phyloP scores from a whole-genome alignment of 805 yeast species.

The Saturnispora sekii region DNA sequence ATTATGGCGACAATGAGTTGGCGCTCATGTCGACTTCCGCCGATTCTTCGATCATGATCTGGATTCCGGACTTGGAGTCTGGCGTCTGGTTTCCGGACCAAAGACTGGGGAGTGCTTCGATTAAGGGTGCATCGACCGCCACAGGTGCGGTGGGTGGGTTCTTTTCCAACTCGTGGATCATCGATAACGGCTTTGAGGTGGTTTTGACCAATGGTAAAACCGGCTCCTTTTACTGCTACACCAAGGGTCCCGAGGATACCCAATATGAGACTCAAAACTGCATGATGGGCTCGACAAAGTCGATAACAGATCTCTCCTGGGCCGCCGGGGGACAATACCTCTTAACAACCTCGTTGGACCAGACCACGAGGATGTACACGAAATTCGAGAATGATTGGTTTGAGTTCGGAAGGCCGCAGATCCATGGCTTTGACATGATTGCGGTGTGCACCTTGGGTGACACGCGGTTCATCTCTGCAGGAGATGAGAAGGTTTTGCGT shows the following conservation, averaged over 20 bases:
- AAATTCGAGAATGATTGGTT: slow-evolving; percentile 49
- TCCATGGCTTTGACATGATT: slow-evolving; percentile 96
- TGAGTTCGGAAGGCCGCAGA: slow-evolving; percentile 94
- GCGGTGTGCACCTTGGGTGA: slow-evolving; percentile 54
- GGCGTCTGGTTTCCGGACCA: slow-evolving; percentile 84
- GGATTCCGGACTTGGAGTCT: slow-evolving; percentile 81
- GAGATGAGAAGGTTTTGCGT: slow-evolving; percentile 88
- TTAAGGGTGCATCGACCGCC: slow-evolving; percentile 96
- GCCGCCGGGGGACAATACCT: slow-evolving; percentile 54
- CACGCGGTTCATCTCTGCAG: slow-evolving; percentile 77
- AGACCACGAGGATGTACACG: slow-evolving; percentile 80
- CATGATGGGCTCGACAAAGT: slow-evolving; percentile 66
- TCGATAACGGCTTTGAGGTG: slow-evolving; percentile 29
- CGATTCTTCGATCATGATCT: slow-evolving; percentile 85
- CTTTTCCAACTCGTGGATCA: slow-evolving; percentile 62
- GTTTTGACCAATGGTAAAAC: slow-evolving; percentile 82
- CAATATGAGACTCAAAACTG: slow-evolving; percentile 35
- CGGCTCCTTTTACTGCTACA: slow-evolving; percentile 86
- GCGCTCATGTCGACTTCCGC: slow-evolving; percentile 79
- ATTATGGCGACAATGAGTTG: slow-evolving; percentile 33
- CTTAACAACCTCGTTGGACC: slow-evolving; percentile 78
- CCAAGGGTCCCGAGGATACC: slow-evolving; percentile 23
- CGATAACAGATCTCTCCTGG: slow-evolving; percentile 77
- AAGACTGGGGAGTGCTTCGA: slow-evolving; percentile 83
- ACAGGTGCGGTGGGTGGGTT: slow-evolving; percentile 82